Conservation (phyloP, 106 monocot genomes). For the Acorus gramineus region DNA sequence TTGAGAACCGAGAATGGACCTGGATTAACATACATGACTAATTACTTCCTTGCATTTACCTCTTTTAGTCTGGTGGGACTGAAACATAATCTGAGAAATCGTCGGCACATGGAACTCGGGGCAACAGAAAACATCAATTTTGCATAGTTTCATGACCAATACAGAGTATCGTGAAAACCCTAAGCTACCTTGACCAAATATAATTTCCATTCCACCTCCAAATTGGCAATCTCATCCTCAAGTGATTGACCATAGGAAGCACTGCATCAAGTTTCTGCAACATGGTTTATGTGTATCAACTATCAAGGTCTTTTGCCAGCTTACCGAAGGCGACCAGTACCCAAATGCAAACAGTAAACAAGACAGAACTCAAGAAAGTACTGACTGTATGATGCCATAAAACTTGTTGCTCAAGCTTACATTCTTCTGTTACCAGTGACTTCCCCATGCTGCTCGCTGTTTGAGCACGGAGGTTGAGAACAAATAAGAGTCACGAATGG, state of each 20-base stretch:
- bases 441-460: constrained; percentile 31
- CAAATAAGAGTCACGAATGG: constrained; percentile 27
- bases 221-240: constrained; percentile 70
- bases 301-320: constrained; percentile 38
- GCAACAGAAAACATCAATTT: constrained; percentile 7
- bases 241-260: constrained; percentile 44
- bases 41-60: no score
- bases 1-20: no score
- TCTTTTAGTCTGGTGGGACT: no score
- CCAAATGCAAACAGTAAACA: constrained; percentile 32
- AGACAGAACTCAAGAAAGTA: constrained; percentile 22
- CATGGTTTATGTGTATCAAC: constrained; percentile 69
- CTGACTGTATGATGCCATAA: constrained; percentile 23
- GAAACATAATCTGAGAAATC: no score
- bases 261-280: constrained; percentile 85
- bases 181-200: constrained; percentile 74
- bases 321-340: constrained; percentile 48
- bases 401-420: constrained; percentile 19
- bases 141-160: constrained; percentile 23
- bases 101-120: constrained; percentile 6
- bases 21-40: no score
- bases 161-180: constrained; percentile 47
- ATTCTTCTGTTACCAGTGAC: constrained; percentile 26
- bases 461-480: constrained; percentile 24
- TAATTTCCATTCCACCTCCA: constrained; percentile 65